Evolutionary conservation across 257 asterid species (phyloP).

Genomic region (Jacaranda copaia): DNA sequence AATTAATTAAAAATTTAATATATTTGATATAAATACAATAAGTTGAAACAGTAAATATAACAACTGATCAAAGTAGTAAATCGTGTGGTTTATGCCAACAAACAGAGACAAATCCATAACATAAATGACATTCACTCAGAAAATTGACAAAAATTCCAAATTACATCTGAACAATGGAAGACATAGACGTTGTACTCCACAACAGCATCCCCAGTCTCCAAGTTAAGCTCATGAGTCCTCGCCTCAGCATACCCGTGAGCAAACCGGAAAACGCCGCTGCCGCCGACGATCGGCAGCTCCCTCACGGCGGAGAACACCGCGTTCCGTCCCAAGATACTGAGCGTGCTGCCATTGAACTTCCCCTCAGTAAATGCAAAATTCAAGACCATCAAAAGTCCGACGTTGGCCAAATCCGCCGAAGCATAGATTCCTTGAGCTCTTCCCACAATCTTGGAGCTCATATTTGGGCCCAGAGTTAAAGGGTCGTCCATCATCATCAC

Average conservation of each 20-base stretch:
- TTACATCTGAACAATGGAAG: conserved; percentile 45
- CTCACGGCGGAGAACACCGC: conserved; percentile 42
- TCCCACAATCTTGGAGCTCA: conserved; percentile 44
- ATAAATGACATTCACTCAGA: neutral
- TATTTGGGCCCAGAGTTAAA: conserved; percentile 41
- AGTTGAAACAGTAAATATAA: no score
- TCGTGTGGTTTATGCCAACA: no score
- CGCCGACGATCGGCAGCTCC: conserved; percentile 62
- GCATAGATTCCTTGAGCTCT: conserved; percentile 57
- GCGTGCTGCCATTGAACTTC: conserved; percentile 54
- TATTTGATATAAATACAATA: no score
- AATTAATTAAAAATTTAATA: no score
- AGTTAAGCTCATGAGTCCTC: conserved; percentile 34
- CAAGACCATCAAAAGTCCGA: conserved; percentile 48
- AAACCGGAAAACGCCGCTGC: conserved; percentile 58
- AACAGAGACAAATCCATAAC: no score
- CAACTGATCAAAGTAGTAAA: no score
- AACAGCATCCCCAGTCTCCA: conserved; percentile 46
- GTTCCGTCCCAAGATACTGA: conserved; percentile 57
- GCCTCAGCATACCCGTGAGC: conserved; percentile 51
- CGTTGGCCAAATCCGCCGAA: conserved; percentile 39
- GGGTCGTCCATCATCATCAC: conserved; percentile 55
- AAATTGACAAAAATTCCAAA: neutral
- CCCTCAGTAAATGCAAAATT: conserved; percentile 51
- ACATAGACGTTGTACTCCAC: conserved; percentile 57